These are phyloP conservation scores for Musa balbisiana DNA, from an alignment of 202 grass and related monocot species.

Conservation along the genomic window DNA sequence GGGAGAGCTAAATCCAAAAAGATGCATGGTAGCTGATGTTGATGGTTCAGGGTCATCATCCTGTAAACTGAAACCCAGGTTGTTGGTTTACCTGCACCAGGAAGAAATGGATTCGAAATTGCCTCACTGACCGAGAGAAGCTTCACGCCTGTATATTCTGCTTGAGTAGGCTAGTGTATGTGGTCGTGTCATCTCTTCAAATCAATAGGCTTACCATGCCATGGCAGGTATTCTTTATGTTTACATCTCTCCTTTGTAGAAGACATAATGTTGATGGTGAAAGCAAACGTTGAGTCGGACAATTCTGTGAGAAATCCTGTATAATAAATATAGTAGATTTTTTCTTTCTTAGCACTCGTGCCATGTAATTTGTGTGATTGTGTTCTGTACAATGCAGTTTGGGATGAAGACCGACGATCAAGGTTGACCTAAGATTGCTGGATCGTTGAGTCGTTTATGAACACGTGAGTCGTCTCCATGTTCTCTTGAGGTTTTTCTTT, in stretches of 20 bases:
- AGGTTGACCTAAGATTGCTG: too few relatives aligned
- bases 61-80: background rate
- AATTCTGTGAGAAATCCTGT: background rate
- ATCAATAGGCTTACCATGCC: background rate
- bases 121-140: background rate
- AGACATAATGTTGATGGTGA: background rate
- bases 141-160: constrained; percentile 3
- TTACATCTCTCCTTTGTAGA: background rate
- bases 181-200: background rate
- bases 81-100: background rate
- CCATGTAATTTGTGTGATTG: background rate
- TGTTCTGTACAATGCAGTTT: too few relatives aligned
- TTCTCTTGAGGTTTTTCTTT: too few relatives aligned
- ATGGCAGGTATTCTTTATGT: background rate
- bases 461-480: too few relatives aligned
- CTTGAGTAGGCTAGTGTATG: background rate
- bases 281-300: background rate
- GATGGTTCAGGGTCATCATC: background rate
- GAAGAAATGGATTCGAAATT: background rate
- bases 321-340: background rate
- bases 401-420: too few relatives aligned
- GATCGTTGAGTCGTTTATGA: too few relatives aligned
- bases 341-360: background rate
- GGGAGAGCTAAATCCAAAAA: background rate
- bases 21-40: background rate